Conservation (phyloP, 2,329 filamentous ascomycete genomes). For the Ustulina deusta region DNA sequence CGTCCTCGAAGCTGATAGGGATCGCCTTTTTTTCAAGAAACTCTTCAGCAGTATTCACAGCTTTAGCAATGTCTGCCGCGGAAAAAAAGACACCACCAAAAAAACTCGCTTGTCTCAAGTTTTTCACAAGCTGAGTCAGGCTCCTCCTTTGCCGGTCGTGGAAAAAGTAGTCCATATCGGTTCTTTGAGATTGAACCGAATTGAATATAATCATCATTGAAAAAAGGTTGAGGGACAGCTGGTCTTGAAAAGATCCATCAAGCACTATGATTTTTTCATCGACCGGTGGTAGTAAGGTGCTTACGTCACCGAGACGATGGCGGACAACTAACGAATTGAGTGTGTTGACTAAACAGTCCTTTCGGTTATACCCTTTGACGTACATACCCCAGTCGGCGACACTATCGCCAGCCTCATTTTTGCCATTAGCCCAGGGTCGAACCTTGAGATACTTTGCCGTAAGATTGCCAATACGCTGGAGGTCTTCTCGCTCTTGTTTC, state of each 20-base stretch:
- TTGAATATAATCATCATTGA: conserved; percentile 87
- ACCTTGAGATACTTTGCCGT: conserved; percentile 78
- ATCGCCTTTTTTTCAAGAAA: conserved; percentile 75
- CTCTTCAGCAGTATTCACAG: conserved; percentile 72
- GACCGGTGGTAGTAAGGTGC: conserved; percentile 75
- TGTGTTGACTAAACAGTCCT: conserved; percentile 73
- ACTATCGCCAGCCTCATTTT: conserved; percentile 64
- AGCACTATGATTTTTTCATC: conserved; percentile 78
- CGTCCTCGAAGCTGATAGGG: conserved; percentile 70
- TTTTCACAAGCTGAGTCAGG: conserved; percentile 77
- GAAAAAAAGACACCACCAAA: conserved; percentile 85
- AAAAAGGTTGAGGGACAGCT: conserved; percentile 85
- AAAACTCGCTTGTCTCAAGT: conserved; percentile 85
- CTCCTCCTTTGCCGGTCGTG: conserved; percentile 77
- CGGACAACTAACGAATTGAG: conserved; percentile 86
- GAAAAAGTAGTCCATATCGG: conserved; percentile 89
- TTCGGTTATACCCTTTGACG: conserved; percentile 70
- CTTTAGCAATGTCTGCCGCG: conserved; percentile 69
- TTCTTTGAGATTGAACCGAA: conserved; percentile 86
- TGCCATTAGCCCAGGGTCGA: conserved; percentile 80
- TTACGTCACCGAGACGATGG: conserved; percentile 80
- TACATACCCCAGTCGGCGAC: conserved; percentile 79
- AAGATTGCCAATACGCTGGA: conserved; percentile 75
- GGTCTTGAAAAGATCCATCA: conserved; percentile 87
- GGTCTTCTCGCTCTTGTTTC: conserved; percentile 67